Evolutionary conservation across 2,329 filamentous ascomycete species (phyloP).

Genomic region (Pyrenochaeta sp.): DNA sequence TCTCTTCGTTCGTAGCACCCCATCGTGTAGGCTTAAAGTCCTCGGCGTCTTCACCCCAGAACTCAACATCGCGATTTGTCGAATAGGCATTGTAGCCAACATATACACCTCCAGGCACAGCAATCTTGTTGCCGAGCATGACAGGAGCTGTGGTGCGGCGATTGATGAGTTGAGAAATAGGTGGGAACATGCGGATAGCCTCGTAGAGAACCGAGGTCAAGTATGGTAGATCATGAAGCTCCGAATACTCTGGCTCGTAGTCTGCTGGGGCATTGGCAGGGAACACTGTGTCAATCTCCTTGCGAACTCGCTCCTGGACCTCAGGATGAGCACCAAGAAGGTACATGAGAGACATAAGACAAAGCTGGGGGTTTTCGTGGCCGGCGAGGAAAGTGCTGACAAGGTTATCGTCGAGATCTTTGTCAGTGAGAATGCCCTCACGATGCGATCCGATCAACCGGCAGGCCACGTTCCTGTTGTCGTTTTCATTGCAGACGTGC

Average conservation of each 20-base stretch:
- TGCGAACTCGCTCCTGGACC: conserved; percentile 26
- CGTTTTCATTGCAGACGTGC: conserved; percentile 30
- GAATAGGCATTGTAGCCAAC: conserved; percentile 39
- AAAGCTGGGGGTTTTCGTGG: conserved; percentile 36
- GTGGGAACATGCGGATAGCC: conserved; percentile 57
- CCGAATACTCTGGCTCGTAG: conserved; percentile 25
- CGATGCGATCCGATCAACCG: conserved; percentile 29
- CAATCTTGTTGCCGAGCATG: conserved; percentile 26
- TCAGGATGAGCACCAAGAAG: conserved; percentile 28
- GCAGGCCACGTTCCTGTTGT: conserved; percentile 26
- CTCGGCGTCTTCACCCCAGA: conserved; percentile 40
- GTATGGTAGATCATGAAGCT: conserved; percentile 50
- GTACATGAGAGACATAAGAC: conserved; percentile 34
- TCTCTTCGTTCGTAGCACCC: conserved; percentile 45
- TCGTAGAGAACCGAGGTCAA: conserved; percentile 57
- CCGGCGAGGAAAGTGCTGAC: conserved; percentile 36
- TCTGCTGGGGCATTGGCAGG: conserved; percentile 16
- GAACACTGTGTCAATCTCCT: conserved; percentile 26
- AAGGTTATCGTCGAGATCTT: conserved; percentile 36
- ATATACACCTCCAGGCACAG: conserved; percentile 30
- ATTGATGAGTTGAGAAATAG: conserved; percentile 60
- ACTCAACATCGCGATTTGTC: conserved; percentile 31
- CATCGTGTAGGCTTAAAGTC: conserved; percentile 52
- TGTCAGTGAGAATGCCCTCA: conserved; percentile 29
- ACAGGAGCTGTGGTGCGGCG: conserved; percentile 45